Evolutionary conservation across 2,329 filamentous ascomycete species (phyloP).

Genomic region (Tolypocladium nubicola): DNA sequence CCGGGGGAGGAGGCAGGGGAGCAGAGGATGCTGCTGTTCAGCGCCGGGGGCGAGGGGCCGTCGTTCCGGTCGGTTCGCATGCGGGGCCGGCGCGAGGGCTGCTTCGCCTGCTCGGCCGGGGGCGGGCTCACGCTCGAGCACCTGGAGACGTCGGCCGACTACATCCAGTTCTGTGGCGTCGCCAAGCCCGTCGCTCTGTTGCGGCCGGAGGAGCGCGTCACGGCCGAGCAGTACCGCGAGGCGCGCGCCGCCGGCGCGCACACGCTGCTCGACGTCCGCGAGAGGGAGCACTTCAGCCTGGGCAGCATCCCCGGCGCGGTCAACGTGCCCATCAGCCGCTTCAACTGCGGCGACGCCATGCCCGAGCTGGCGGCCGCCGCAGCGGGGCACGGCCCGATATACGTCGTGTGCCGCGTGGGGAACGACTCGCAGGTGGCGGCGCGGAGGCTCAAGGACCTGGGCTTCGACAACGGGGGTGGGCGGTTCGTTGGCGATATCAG

Average conservation of each 20-base stretch:
- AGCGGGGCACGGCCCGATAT: slow-evolving; percentile 42
- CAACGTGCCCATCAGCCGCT: slow-evolving; percentile 51
- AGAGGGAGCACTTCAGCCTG: slow-evolving; percentile 75
- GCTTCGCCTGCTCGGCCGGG: slow-evolving; percentile 62
- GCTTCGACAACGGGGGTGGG: slow-evolving; percentile 37
- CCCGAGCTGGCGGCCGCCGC: slow-evolving; percentile 3
- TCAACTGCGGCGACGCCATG: slow-evolving; percentile 33
- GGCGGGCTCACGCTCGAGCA: slow-evolving; percentile 49
- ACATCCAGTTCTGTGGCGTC: slow-evolving; percentile 75
- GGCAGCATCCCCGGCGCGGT: slow-evolving; percentile 65
- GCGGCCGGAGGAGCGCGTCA: slow-evolving; percentile 54
- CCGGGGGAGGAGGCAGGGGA: slow-evolving; percentile 11
- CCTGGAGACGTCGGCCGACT: slow-evolving; percentile 60
- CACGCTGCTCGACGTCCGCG: slow-evolving; percentile 71
- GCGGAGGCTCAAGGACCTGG: slow-evolving; percentile 52
- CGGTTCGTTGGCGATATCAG: slow-evolving; percentile 59
- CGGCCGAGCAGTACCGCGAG: slow-evolving; percentile 46
- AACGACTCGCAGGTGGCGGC: slow-evolving; percentile 69
- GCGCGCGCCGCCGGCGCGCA: slow-evolving; percentile 23
- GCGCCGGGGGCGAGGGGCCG: slow-evolving; percentile 24
- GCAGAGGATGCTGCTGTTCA: slow-evolving; percentile 36
- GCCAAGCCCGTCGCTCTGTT: slow-evolving; percentile 44
- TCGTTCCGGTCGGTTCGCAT: slow-evolving; percentile 68
- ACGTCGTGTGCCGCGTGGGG: slow-evolving; percentile 62
- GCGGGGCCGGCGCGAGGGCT: slow-evolving; percentile 56